phyloP scores from a whole-genome alignment of 2,329 filamentous ascomycete species.

The Helotiales sp. region DNA sequence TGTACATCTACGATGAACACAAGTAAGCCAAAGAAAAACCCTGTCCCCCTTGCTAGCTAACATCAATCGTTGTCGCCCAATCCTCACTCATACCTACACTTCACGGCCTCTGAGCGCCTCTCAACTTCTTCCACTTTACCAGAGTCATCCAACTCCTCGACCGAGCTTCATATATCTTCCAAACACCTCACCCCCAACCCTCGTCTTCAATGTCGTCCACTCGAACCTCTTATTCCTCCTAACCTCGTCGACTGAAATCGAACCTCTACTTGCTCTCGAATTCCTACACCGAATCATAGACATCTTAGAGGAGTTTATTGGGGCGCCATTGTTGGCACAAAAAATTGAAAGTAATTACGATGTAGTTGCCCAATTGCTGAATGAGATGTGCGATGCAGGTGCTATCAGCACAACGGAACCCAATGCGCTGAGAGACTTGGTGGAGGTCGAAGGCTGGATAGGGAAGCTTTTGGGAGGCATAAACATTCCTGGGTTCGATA shows the following conservation, averaged over 20 bases:
- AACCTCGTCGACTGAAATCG: slow-evolving; percentile 83
- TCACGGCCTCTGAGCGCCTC: slow-evolving; percentile 78
- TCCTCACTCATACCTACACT: slow-evolving; percentile 89
- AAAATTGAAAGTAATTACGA: slow-evolving; percentile 93
- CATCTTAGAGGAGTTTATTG: slow-evolving; percentile 91
- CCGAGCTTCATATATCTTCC: slow-evolving; percentile 87
- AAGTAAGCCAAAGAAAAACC: slow-evolving; percentile 62
- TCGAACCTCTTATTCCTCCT: slow-evolving; percentile 86
- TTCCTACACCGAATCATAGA: slow-evolving; percentile 94
- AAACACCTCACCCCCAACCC: slow-evolving; percentile 80
- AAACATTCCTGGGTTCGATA: slow-evolving; percentile 72
- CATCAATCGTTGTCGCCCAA: slow-evolving; percentile 64
- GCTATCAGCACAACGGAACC: slow-evolving; percentile 89
- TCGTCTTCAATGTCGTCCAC: slow-evolving; percentile 87
- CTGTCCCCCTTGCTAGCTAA: slow-evolving; percentile 61
- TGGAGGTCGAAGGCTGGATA: slow-evolving; percentile 89
- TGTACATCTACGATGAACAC: slow-evolving; percentile 97
- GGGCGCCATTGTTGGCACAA: slow-evolving; percentile 79
- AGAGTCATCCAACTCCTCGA: slow-evolving; percentile 78
- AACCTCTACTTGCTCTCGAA: slow-evolving; percentile 88
- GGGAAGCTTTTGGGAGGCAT: slow-evolving; percentile 89
- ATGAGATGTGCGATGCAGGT: slow-evolving; percentile 95
- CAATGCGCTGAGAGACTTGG: slow-evolving; percentile 87
- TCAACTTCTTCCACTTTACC: slow-evolving; percentile 83
- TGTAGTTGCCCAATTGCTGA: slow-evolving; percentile 88